These are phyloP conservation scores for Posidonia oceanica DNA, from an alignment of 116 monocot species.

Conservation along the genomic window DNA sequence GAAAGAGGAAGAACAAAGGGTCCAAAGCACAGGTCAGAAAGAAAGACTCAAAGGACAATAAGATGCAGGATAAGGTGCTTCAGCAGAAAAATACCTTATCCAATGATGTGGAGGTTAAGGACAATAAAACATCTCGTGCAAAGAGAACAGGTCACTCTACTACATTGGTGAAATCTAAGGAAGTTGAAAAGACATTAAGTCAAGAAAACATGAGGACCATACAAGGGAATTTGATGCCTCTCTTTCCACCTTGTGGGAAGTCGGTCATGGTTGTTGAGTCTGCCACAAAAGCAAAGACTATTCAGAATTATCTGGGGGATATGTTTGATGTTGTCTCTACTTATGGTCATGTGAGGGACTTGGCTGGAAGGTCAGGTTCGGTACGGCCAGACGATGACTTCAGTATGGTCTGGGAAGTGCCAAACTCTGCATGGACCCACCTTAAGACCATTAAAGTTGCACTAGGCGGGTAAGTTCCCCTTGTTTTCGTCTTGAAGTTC, in stretches of 20 bases:
- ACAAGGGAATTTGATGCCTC: slow-evolving; percentile 29
- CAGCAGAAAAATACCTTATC: slow-evolving; percentile 12
- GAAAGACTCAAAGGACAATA: slow-evolving; percentile 18
- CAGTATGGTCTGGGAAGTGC: slow-evolving; percentile 99
- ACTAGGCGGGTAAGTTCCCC: slow-evolving; percentile 50
- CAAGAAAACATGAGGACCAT: slow-evolving; percentile 9
- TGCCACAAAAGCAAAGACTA: slow-evolving; percentile 78
- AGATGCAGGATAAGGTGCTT: slow-evolving; percentile 3
- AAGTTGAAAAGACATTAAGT: neutral
- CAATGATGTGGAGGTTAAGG: slow-evolving; percentile 13
- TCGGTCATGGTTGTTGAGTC: slow-evolving; percentile 97
- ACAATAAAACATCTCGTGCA: slow-evolving; percentile 22
- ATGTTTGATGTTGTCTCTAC: slow-evolving; percentile 92
- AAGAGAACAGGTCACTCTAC: slow-evolving; percentile 14
- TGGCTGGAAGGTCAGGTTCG: slow-evolving; percentile 86
- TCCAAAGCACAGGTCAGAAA: slow-evolving; percentile 8
- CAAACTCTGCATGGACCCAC: slow-evolving; percentile 87
- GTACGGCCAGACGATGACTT: slow-evolving; percentile 95
- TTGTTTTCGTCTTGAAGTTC: neutral
- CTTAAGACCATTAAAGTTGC: slow-evolving; percentile 83
- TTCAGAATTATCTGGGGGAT: slow-evolving; percentile 85
- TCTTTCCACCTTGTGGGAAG: slow-evolving; percentile 78
- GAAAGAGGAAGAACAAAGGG: slow-evolving; percentile 3
- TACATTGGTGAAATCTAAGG: slow-evolving; percentile 7
- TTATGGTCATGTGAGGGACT: slow-evolving; percentile 94